These are phyloP conservation scores for Candida anglica DNA, from an alignment of 805 yeast species.

Conservation along the genomic window DNA sequence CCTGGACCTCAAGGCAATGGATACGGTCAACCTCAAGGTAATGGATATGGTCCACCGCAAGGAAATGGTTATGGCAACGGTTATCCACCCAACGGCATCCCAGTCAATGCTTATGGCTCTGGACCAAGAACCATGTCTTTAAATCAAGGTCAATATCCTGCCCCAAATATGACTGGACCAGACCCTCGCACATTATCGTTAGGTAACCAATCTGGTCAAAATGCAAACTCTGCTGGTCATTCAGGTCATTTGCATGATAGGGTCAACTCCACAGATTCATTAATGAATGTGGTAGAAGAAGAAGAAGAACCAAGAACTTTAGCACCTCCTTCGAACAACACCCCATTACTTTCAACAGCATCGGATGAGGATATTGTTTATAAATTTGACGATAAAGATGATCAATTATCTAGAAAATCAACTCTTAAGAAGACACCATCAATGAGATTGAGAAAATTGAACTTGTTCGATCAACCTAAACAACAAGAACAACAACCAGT, in stretches of 20 bases:
- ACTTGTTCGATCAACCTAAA: slow-evolving; percentile 13
- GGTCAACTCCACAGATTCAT: slow-evolving; percentile 28
- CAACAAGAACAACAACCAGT: background rate
- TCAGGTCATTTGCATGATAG: no score
- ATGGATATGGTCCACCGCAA: no score
- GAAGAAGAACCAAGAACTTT: slow-evolving; percentile 17
- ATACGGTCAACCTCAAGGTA: no score
- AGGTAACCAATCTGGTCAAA: no score
- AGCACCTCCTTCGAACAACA: slow-evolving; percentile 7
- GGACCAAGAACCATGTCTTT: slow-evolving; percentile 18
- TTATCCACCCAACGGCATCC: no score
- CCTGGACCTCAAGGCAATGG: no score
- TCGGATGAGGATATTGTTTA: slow-evolving; percentile 27
- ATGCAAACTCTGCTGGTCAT: no score
- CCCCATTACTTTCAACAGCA: no score
- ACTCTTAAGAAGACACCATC: slow-evolving; percentile 38
- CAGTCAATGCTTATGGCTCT: no score
- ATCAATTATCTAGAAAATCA: slow-evolving; percentile 31
- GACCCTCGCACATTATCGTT: no score
- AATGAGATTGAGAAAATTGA: slow-evolving; percentile 36
- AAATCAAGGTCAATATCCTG: slow-evolving; percentile 2
- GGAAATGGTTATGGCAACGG: no score
- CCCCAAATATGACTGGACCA: no score
- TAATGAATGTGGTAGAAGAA: slow-evolving; percentile 32
- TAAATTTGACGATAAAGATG: slow-evolving; percentile 26